A percentile compares a stretch with the other conserved stretches of the same genome.
phyloP scores from a whole-genome alignment of 73 alveolate genomes.

The Paramecium sonneborni region DNA sequence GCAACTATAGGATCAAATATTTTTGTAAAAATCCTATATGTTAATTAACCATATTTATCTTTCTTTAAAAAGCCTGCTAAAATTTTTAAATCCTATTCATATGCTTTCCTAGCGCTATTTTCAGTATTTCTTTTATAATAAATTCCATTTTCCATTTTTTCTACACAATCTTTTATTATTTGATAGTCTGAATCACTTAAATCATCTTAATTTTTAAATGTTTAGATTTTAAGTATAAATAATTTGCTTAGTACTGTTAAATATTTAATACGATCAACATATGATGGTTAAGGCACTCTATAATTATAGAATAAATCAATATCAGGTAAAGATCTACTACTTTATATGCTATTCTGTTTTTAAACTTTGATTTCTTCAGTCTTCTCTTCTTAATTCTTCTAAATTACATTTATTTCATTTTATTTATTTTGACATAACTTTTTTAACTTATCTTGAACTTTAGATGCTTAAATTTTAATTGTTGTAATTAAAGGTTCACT shows the following conservation, averaged over 20 bases:
- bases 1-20: constrained; percentile 8
- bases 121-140: not conserved
- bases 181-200: not conserved
- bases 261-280: constrained; percentile 12
- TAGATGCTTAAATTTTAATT: not conserved
- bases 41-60: constrained; percentile 19
- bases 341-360: not conserved
- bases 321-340: constrained; percentile 39
- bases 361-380: not conserved
- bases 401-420: not conserved
- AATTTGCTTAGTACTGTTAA: not conserved
- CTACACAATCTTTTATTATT: not conserved
- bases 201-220: not conserved
- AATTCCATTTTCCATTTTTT: not conserved
- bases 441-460: not conserved
- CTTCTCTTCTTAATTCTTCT: not conserved
- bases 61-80: constrained; percentile 20
- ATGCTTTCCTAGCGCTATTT: not conserved
- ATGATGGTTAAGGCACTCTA: not conserved
- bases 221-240: not conserved
- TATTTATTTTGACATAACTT: not conserved
- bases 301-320: not conserved
- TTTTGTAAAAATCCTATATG: not conserved
- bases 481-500: not conserved
- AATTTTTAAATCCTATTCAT: constrained; percentile 22